Conservation (phyloP, 1,284 basidiomycete species). For the Mycena citricolor region DNA sequence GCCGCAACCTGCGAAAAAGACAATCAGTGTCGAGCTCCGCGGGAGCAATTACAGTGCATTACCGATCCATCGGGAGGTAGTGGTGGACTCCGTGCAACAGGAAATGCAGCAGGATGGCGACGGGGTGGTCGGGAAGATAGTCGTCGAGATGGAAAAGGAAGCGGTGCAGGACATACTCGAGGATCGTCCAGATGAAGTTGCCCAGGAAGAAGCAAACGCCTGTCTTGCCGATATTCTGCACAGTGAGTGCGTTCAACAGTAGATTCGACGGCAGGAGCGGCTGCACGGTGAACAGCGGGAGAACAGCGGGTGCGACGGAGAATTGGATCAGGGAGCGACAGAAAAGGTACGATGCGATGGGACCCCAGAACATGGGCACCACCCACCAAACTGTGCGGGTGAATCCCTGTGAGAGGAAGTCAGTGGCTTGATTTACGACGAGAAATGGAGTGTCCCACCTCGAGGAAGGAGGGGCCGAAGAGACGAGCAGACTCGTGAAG, state of each 20-base stretch:
- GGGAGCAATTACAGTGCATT: too few relatives aligned
- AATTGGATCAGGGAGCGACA: conserved; percentile 84
- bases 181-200: conserved; percentile 90
- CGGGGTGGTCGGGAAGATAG: conserved; percentile 81
- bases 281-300: conserved; percentile 55
- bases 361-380: conserved; percentile 90
- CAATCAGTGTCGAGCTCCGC: too few relatives aligned
- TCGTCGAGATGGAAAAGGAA: conserved; percentile 98
- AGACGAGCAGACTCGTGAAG: conserved; percentile 83
- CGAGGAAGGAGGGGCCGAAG: conserved; percentile 82
- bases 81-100: conserved; percentile 96
- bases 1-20: conserved; percentile 77
- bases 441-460: conserved; percentile 64
- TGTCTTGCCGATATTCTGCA: conserved; percentile 49
- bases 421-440: too few relatives aligned
- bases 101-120: conserved; percentile 89
- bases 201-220: conserved; percentile 75
- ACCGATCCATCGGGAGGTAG: conserved; percentile 96
- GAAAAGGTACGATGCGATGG: conserved; percentile 83
- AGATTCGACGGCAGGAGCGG: conserved; percentile 55
- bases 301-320: conserved; percentile 41
- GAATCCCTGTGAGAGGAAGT: too few relatives aligned
- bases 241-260: conserved; percentile 44
- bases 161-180: conserved; percentile 95
- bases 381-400: conserved; percentile 95